Conservation (phyloP, 495 filamentous ascomycete genomes). For the Monascus purpureus region DNA sequence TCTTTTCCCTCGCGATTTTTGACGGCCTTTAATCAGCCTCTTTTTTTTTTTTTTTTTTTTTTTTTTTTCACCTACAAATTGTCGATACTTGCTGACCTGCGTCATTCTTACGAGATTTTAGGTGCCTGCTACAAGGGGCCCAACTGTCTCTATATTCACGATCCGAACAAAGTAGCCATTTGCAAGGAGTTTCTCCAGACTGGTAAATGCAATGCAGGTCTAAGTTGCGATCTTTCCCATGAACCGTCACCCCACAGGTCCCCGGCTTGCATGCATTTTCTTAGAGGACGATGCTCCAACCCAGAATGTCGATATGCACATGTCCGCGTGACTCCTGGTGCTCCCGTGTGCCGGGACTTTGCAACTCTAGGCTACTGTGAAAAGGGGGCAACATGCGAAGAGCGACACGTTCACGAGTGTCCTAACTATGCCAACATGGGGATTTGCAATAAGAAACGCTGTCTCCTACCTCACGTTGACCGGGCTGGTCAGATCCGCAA, state of each 20-base stretch:
- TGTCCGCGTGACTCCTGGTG: constrained; percentile 64
- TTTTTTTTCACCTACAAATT: background rate
- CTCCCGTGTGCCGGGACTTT: constrained; percentile 74
- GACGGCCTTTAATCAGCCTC: constrained; percentile 1
- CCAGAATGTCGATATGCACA: constrained; percentile 80
- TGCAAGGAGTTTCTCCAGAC: constrained; percentile 78
- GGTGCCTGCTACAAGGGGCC: constrained; percentile 74
- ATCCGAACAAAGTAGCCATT: constrained; percentile 76
- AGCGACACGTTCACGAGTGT: constrained; percentile 82
- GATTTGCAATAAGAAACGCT: constrained; percentile 66
- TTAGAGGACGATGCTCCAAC: constrained; percentile 84
- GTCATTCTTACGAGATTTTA: constrained; percentile 28
- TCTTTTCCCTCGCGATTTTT: constrained; percentile 8
- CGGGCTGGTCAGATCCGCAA: constrained; percentile 63
- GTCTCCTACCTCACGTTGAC: constrained; percentile 76
- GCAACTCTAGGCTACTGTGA: constrained; percentile 83
- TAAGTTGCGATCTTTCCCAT: constrained; percentile 87
- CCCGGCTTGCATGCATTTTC: constrained; percentile 80
- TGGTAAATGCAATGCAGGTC: constrained; percentile 65
- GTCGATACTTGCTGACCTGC: constrained; percentile 11
- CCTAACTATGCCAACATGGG: constrained; percentile 91
- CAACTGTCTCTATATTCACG: constrained; percentile 69
- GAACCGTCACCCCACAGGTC: constrained; percentile 73
- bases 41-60: constrained; percentile 3
- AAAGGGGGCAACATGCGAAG: constrained; percentile 60